Conservation (phyloP, 805 yeast species). For the Tetrapisispora pingtungensis region DNA sequence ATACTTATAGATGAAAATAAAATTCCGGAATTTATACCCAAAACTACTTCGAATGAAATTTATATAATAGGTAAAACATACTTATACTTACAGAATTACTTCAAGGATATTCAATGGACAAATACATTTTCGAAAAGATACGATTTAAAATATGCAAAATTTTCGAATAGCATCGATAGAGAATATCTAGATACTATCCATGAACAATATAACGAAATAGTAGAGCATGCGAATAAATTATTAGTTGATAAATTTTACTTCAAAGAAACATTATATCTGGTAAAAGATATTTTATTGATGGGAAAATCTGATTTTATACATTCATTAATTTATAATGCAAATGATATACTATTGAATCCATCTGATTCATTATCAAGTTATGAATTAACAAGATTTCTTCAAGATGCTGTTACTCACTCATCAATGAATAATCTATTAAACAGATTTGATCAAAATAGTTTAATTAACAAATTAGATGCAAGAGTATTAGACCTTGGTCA, state of each 20-base stretch:
- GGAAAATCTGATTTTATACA: slow-evolving; percentile 79
- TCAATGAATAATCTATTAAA: slow-evolving; percentile 35
- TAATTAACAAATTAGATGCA: slow-evolving; percentile 62
- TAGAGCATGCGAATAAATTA: slow-evolving; percentile 40
- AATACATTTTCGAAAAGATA: slow-evolving; percentile 33
- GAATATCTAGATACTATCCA: slow-evolving; percentile 30
- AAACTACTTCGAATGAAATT: slow-evolving; percentile 34
- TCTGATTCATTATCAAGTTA: slow-evolving; percentile 55
- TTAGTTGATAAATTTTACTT: slow-evolving; percentile 42
- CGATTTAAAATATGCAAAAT: slow-evolving; percentile 8
- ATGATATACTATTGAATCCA: slow-evolving; percentile 44
- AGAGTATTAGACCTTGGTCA: slow-evolving; percentile 65
- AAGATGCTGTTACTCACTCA: slow-evolving; percentile 50
- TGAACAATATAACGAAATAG: slow-evolving; percentile 42
- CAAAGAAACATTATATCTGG: slow-evolving; percentile 44
- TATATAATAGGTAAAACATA: slow-evolving; percentile 65
- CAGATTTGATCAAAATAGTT: slow-evolving; percentile 29
- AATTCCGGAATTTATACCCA: slow-evolving; percentile 34
- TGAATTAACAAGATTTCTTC: slow-evolving; percentile 53
- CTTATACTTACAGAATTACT: slow-evolving; percentile 50
- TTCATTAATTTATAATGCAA: slow-evolving; percentile 46
- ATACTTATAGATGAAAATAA: slow-evolving; percentile 12
- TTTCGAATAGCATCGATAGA: slow-evolving; percentile 3
- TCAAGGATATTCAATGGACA: slow-evolving; percentile 62
- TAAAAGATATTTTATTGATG: slow-evolving; percentile 60